Evolutionary conservation across 129 eudicot species (phyloP).

Genomic region (Solidago caesia): DNA sequence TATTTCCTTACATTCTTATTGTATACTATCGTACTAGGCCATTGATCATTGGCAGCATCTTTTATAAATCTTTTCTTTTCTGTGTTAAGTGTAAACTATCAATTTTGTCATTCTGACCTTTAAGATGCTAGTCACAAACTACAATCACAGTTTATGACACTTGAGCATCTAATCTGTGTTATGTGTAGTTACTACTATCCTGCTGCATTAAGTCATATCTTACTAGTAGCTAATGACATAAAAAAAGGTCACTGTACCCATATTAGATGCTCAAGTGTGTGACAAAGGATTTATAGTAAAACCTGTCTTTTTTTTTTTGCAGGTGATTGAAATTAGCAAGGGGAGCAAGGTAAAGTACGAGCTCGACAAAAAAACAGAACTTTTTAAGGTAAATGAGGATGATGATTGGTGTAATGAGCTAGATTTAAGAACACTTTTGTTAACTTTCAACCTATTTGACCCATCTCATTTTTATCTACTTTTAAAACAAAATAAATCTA

Average conservation of each 20-base stretch:
- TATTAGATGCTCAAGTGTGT: neutral
- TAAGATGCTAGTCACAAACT: no score
- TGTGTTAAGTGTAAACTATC: no score
- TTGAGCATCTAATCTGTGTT: no score
- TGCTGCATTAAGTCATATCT: no score
- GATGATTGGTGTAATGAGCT: neutral
- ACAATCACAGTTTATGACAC: no score
- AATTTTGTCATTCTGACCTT: no score
- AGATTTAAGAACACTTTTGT: neutral
- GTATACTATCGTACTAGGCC: no score
- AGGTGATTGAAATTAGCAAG: slow-evolving; percentile 94
- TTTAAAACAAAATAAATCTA: neutral
- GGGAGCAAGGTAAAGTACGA: slow-evolving; percentile 98
- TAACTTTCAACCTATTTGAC: neutral
- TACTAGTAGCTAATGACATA: no score
- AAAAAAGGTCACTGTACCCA: neutral
- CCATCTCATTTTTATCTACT: neutral
- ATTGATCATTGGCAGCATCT: no score
- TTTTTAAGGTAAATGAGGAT: slow-evolving; percentile 63
- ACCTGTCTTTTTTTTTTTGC: slow-evolving; percentile 10
- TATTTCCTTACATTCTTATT: no score
- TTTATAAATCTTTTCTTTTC: no score
- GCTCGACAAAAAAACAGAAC: slow-evolving; percentile 95
- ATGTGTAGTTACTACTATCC: no score
- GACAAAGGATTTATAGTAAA: slow-evolving; percentile 7